These are phyloP conservation scores for Xylaria sp. DNA, from an alignment of 2,329 filamentous ascomycete genomes.

Conservation along the genomic window DNA sequence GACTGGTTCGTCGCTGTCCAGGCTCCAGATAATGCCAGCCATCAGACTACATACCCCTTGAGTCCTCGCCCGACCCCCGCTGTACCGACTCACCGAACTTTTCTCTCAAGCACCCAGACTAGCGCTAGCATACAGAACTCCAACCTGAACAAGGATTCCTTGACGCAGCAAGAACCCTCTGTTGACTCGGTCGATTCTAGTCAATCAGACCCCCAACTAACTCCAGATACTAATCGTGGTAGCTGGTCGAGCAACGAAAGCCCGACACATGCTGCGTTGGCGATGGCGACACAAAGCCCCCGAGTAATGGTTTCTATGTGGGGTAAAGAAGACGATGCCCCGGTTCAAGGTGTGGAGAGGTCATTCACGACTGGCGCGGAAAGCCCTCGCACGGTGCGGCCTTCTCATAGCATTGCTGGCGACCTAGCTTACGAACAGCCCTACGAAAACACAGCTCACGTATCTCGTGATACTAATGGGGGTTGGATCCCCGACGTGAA, in stretches of 20 bases:
- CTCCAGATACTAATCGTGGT: conserved; percentile 62
- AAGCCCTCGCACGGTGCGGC: conserved; percentile 50
- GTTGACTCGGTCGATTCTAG: conserved; percentile 49
- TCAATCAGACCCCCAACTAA: conserved; percentile 56
- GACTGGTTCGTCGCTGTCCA: conserved; percentile 30
- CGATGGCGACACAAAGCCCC: conserved; percentile 63
- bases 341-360: conserved; percentile 55
- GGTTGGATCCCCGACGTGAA: conserved; percentile 55
- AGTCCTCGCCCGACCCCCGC: conserved; percentile 65
- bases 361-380: conserved; percentile 50
- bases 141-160: conserved; percentile 57
- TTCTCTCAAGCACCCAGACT: conserved; percentile 25
- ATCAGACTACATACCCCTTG: conserved; percentile 54
- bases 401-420: conserved; percentile 53
- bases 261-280: conserved; percentile 52
- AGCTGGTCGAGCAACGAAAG: conserved; percentile 64
- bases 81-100: conserved; percentile 58
- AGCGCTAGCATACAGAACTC: conserved; percentile 41
- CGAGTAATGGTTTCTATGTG: conserved; percentile 68
- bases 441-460: conserved; percentile 39
- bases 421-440: conserved; percentile 49
- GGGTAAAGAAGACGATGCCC: conserved; percentile 56
- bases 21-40: conserved; percentile 32
- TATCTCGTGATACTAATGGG: conserved; percentile 55
- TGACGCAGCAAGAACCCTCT: conserved; percentile 54